Evolutionary conservation across 345 rosid species (phyloP), one percentile per base, ranked within the genome.

Genomic region (Camelina sativa): DNA sequence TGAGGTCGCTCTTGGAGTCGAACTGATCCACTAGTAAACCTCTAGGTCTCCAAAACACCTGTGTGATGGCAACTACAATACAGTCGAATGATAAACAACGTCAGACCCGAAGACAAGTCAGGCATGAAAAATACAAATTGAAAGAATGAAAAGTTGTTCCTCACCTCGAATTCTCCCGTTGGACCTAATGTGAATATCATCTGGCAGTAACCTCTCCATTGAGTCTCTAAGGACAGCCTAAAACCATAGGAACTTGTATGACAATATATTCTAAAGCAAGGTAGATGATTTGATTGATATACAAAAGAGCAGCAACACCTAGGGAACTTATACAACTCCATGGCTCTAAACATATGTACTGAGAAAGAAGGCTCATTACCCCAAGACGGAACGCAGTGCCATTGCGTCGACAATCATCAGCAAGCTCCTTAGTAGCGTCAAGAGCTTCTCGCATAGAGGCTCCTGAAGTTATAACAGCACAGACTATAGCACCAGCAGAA

Each of bases 361-460:
- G 7, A 37, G 11, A 44, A 17, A 38, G 34, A 53, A 35, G 9
- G 22, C 20, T 47, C 5, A 46, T 63, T 82, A 95, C 99, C 89
- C 99, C 97, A 44, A 95, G 95, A 64, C 97, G 91, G 67, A 92
- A 92, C 43, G 97, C 96, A 76, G 97, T 95, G 71, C 99, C 99
- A 53, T 75, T 95, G 34, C 78, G 82, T 46, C 99, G 86, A 76
- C 97, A 92, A 74, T 95, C 82, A 46, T 87, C 83, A 53, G 96
- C 97, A 56, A 92, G 81, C 55, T 65, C 22, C 81, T 95, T 92
- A 57, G 93, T 90, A 67, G 85, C 91, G 48, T 71, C 54, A 71
- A 95, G 76, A 28, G 92, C 97, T 57, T 89, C 95, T 9, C 65
- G 75, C 97, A 89, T 95, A 50, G 85, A 85, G 20, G 86, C 75